These are phyloP conservation scores for Yamadazyma triangularis DNA, from an alignment of 1,139 yeast genomes.

Conservation along the genomic window DNA sequence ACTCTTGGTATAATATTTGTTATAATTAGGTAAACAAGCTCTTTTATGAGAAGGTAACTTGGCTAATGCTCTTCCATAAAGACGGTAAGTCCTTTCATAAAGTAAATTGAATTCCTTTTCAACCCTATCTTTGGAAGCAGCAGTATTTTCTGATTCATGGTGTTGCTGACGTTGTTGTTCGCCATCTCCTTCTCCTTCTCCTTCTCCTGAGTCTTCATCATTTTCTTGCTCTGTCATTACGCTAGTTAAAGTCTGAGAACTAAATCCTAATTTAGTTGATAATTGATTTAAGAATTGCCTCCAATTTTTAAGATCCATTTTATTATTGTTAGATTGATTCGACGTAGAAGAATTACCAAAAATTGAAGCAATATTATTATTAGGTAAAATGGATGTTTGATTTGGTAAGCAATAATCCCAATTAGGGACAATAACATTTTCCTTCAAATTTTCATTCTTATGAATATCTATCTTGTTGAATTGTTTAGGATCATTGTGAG, in stretches of 20 bases:
- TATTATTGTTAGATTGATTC: slow-evolving; percentile 14
- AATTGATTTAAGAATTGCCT: slow-evolving; percentile 31
- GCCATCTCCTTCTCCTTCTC: no score
- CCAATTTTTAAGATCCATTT: slow-evolving; percentile 36
- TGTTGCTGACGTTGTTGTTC: no score
- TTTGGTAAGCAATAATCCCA: slow-evolving; percentile 39
- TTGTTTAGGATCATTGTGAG: slow-evolving; percentile 39
- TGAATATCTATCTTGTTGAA: slow-evolving; percentile 44
- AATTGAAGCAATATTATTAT: slow-evolving; percentile 16
- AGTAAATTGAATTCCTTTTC: slow-evolving; percentile 34
- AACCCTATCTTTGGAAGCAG: slow-evolving; percentile 16
- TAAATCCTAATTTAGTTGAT: slow-evolving; percentile 36
- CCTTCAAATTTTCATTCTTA: slow-evolving; percentile 39
- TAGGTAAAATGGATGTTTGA: slow-evolving; percentile 25
- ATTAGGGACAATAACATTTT: slow-evolving; percentile 41
- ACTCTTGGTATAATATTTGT: slow-evolving; percentile 23
- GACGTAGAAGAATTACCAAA: slow-evolving; percentile 28
- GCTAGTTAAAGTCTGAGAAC: slow-evolving; percentile 27
- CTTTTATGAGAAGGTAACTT: slow-evolving; percentile 35
- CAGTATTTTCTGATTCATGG: slow-evolving; percentile 7
- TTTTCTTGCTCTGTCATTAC: slow-evolving; percentile 18
- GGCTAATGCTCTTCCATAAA: slow-evolving; percentile 38
- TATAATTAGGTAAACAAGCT: slow-evolving; percentile 42
- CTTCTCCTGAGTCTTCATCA: slow-evolving; percentile 6
- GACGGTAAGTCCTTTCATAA: slow-evolving; percentile 36